phyloP scores from a whole-genome alignment of 2,329 filamentous ascomycete genomes.

The Claviceps sp. region DNA sequence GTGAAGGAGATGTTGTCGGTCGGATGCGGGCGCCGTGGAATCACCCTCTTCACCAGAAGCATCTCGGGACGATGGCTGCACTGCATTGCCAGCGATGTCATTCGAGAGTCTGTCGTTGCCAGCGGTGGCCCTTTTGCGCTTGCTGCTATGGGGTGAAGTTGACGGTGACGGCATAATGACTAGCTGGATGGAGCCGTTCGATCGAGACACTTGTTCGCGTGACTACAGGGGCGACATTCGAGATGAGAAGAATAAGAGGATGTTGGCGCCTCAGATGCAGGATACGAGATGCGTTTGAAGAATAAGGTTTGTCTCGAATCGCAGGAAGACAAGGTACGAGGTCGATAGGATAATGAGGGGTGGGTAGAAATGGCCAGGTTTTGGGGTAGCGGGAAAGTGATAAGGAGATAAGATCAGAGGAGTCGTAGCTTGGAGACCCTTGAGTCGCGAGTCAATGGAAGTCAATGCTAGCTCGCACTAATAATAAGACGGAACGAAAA shows the following conservation, averaged over 20 bases:
- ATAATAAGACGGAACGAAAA: neutral
- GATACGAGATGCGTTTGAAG: neutral
- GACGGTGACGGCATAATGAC: constrained; percentile 46
- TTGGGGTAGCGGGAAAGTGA: neutral
- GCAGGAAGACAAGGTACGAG: neutral
- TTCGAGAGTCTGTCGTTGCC: constrained; percentile 33
- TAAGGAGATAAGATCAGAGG: neutral
- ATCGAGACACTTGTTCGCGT: constrained; percentile 1
- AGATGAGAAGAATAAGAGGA: neutral
- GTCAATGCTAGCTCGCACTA: neutral
- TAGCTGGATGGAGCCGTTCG: neutral
- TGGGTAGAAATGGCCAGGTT: constrained; percentile 1
- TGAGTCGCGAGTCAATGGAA: neutral
- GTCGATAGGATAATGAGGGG: constrained; percentile 2
- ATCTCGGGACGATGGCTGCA: constrained; percentile 64
- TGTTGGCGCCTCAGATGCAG: neutral
- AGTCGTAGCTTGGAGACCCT: neutral
- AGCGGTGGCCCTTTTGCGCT: constrained; percentile 66
- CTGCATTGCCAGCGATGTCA: constrained; percentile 34
- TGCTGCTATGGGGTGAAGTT: constrained; percentile 41
- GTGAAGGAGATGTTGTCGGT: constrained; percentile 46
- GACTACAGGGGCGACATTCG: neutral
- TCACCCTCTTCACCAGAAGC: constrained; percentile 72
- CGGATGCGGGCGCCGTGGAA: constrained; percentile 52
- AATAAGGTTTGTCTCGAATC: neutral